These are phyloP conservation scores for Arctium minus DNA, from an alignment of 129 eudicot species.

Conservation along the genomic window DNA sequence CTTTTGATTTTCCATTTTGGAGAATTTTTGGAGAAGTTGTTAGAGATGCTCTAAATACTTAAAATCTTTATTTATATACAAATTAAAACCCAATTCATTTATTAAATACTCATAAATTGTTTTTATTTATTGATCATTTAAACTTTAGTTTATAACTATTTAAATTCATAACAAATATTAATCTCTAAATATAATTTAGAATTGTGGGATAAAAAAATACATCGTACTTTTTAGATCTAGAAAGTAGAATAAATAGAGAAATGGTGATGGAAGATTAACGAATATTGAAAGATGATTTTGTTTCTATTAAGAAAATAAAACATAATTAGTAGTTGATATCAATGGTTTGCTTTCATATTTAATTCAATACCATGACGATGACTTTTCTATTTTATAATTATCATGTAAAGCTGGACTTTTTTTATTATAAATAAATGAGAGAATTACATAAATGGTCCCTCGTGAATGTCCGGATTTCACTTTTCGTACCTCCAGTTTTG, in stretches of 20 bases:
- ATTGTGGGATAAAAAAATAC: background rate
- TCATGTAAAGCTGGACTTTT: constrained; percentile 7
- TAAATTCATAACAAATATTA: background rate
- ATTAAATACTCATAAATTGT: background rate
- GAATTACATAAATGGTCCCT: no score
- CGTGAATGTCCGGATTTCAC: no score
- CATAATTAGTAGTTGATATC: constrained; percentile 20
- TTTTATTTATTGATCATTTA: background rate
- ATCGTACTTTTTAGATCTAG: background rate
- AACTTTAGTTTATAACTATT: background rate
- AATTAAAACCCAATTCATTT: background rate
- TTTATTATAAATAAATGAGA: background rate
- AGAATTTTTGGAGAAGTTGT: no score
- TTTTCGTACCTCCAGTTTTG: no score
- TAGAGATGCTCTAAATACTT: background rate
- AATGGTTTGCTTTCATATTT: constrained; percentile 22
- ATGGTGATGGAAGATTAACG: background rate
- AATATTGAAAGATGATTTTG: background rate
- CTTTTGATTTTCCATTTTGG: no score
- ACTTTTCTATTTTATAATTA: constrained; percentile 7
- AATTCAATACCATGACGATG: constrained; percentile 18
- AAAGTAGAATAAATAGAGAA: background rate
- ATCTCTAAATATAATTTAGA: background rate
- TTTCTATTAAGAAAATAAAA: background rate
- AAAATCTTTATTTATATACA: background rate